Percentiles rank a stretch among this genome's conserved stretches.
phyloP scores from a whole-genome alignment of 2,329 filamentous ascomycete genomes.

The Aspergillus tamarii region DNA sequence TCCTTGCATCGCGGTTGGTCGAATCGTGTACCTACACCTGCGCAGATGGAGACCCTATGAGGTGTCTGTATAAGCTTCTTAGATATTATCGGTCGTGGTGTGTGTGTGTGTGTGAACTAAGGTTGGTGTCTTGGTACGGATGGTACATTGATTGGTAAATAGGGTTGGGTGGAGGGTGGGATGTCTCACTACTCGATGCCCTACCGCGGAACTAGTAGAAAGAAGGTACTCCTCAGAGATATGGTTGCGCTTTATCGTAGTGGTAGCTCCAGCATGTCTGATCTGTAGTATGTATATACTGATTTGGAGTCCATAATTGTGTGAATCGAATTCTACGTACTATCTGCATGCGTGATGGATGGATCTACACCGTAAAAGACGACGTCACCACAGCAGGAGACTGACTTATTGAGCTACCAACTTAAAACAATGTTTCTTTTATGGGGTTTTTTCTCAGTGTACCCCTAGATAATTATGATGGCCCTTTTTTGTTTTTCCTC shows the following conservation, averaged over 20 bases:
- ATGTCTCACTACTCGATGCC: not conserved
- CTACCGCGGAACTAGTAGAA: not conserved
- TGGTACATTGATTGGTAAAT: conserved; percentile 1
- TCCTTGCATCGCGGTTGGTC: not conserved
- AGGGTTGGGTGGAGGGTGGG: not conserved
- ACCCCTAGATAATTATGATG: not conserved
- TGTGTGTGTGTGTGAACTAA: not conserved
- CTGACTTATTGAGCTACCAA: not conserved
- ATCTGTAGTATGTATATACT: not conserved
- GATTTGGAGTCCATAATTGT: not conserved
- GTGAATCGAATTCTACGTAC: not conserved
- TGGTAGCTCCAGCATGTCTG: not conserved
- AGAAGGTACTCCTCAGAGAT: not conserved
- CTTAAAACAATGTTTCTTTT: not conserved
- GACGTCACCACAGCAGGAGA: not conserved
- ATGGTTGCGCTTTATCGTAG: not conserved
- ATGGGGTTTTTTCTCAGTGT: not conserved
- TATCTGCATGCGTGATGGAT: not conserved
- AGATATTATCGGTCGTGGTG: not conserved
- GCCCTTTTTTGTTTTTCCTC: too few species aligned
- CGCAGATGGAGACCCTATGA: not conserved
- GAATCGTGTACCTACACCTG: not conserved
- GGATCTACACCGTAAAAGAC: not conserved
- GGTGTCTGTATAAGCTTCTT: not conserved
- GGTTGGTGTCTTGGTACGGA: not conserved